Percentiles rank a stretch among this genome's conserved stretches.
Conservation (phyloP, 2,329 filamentous ascomycete genomes). For the Talaromyces sp. region DNA sequence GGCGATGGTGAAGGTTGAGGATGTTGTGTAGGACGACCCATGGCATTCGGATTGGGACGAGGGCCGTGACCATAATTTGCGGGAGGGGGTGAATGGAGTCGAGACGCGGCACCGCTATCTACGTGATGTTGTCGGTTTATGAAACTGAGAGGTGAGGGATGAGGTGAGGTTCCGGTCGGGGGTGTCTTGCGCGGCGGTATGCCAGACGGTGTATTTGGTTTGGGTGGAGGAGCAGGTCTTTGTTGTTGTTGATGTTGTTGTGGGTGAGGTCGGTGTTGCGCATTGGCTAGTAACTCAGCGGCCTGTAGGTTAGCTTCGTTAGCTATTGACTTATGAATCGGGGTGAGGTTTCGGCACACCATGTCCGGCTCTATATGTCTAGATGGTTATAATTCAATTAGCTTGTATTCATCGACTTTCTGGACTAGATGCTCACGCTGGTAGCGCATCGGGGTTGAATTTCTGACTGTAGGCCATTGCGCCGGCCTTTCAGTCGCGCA, state of each 20-base stretch:
- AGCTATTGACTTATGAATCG: slow-evolving; percentile 40
- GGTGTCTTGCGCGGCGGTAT: slow-evolving; percentile 25
- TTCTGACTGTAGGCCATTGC: slow-evolving; percentile 90
- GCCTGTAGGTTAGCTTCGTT: slow-evolving; percentile 13
- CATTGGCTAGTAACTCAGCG: slow-evolving; percentile 11
- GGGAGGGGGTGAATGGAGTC: slow-evolving; percentile 42
- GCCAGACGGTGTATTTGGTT: slow-evolving; percentile 5
- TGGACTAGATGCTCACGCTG: slow-evolving; percentile 60
- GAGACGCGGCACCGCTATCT: slow-evolving; percentile 40
- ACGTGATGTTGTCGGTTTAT: slow-evolving; percentile 23
- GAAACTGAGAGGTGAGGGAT: slow-evolving; percentile 25
- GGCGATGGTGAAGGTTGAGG: slow-evolving; percentile 62
- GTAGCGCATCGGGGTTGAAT: slow-evolving; percentile 91
- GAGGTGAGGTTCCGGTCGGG: slow-evolving; percentile 26
- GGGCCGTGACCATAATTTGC: slow-evolving; percentile 51
- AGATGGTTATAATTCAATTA: slow-evolving; percentile 19
- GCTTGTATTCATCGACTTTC: neutral
- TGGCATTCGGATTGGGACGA: slow-evolving; percentile 37
- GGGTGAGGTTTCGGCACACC: neutral
- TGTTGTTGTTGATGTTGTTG: neutral
- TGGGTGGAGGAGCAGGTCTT: slow-evolving; percentile 16
- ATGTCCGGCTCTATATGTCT: slow-evolving; percentile 19
- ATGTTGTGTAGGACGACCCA: slow-evolving; percentile 40
- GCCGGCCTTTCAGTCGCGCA: slow-evolving; percentile 4
- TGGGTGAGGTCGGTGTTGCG: slow-evolving; percentile 10